Conservation (phyloP, 495 filamentous ascomycete genomes). For the Penicillium ochrochloron region DNA sequence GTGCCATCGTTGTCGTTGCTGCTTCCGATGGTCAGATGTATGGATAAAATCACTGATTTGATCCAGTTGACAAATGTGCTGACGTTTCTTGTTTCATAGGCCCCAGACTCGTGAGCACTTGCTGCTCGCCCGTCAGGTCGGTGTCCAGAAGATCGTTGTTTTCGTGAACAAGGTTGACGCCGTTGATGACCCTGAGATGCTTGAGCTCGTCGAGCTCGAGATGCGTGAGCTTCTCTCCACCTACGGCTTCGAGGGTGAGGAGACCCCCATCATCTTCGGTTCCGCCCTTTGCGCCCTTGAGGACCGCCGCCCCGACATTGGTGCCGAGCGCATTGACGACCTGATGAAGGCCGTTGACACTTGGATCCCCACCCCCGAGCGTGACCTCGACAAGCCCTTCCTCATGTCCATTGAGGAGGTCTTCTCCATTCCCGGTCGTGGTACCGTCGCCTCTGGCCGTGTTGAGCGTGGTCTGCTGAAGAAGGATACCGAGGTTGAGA, state of each 20-base stretch:
- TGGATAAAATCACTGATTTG: constrained; percentile 12
- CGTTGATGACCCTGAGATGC: constrained; percentile 96
- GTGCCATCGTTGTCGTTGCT: constrained; percentile 97
- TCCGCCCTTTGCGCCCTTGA: constrained; percentile 97
- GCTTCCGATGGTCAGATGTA: constrained; percentile 98
- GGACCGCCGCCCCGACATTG: constrained; percentile 83
- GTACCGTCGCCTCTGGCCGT: constrained; percentile 94
- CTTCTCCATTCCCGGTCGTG: constrained; percentile 97
- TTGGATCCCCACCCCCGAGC: constrained; percentile 94
- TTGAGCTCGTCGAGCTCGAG: constrained; percentile 99
- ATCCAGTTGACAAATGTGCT: constrained; percentile 19
- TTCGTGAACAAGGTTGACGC: constrained; percentile 99
- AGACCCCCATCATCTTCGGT: constrained; percentile 94
- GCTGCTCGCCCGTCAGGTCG: constrained; percentile 95
- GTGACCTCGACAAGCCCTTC: constrained; percentile 95
- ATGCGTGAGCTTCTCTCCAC: constrained; percentile 93
- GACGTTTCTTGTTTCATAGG: constrained; percentile 47
- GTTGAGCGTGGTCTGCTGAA: constrained; percentile 94
- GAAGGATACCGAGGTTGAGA: constrained; percentile 90
- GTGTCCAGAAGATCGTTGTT: constrained; percentile 95
- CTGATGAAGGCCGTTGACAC: constrained; percentile 88
- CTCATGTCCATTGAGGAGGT: constrained; percentile 98
- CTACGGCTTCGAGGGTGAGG: constrained; percentile 97
- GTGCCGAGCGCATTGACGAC: constrained; percentile 80
- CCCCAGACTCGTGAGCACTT: constrained; percentile 98